Conservation (phyloP, 2,329 filamentous ascomycete genomes). For the Aureobasidium lini region DNA sequence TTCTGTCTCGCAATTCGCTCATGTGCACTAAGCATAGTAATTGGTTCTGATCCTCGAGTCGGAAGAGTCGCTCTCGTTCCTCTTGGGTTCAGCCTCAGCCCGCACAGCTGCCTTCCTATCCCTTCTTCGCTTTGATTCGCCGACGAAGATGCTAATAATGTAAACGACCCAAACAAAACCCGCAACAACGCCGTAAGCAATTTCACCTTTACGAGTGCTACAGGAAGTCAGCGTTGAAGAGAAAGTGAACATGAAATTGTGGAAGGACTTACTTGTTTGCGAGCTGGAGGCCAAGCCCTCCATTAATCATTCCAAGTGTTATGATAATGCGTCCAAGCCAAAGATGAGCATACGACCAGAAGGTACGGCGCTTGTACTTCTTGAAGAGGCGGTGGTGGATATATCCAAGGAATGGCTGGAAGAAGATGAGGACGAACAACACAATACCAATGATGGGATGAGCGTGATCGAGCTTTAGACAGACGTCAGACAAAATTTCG, state of each 20-base stretch:
- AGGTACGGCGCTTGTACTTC: constrained; percentile 36
- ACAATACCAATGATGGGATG: constrained; percentile 51
- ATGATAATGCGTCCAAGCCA: constrained; percentile 21
- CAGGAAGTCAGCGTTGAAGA: neutral
- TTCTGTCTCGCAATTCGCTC: no score
- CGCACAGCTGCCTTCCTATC: neutral
- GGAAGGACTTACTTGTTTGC: constrained; percentile 6
- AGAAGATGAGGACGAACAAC: constrained; percentile 43
- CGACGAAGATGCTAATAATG: constrained; percentile 24
- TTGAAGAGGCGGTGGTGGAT: constrained; percentile 47
- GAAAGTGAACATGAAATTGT: neutral
- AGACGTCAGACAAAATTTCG: neutral
- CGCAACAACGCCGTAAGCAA: constrained; percentile 45
- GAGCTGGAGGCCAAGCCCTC: constrained; percentile 14
- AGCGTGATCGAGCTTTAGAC: constrained; percentile 28
- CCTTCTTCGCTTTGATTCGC: constrained; percentile 21
- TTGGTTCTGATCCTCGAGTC: neutral
- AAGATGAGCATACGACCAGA: constrained; percentile 32
- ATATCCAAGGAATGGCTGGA: constrained; percentile 47
- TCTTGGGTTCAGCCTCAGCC: constrained; percentile 6
- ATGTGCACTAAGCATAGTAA: neutral
- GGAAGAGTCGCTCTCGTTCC: neutral
- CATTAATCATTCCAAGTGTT: constrained; percentile 15
- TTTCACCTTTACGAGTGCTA: constrained; percentile 19
- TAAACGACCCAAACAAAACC: constrained; percentile 41